Evolutionary conservation across 352 stramenopile genomes (phyloP).

Genomic region (Phytophthora pisi): DNA sequence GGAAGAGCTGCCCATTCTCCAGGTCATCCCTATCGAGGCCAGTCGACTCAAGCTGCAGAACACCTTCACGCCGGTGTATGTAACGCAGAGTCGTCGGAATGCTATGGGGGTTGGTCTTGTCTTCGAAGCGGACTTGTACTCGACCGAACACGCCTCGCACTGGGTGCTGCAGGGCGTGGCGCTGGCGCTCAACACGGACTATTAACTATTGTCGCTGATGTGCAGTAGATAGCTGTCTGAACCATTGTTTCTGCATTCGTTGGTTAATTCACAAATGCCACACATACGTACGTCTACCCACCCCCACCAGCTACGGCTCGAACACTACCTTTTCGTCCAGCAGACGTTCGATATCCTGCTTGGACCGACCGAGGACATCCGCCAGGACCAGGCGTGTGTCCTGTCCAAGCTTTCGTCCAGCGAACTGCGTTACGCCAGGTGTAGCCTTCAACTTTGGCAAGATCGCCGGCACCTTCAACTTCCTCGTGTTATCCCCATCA

Average conservation of each 20-base stretch:
- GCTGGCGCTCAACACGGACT: slow-evolving; percentile 93
- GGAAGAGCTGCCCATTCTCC: slow-evolving; percentile 92
- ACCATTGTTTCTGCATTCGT: not conserved
- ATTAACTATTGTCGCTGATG: slow-evolving; percentile 34
- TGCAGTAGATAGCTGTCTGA: too few relatives aligned
- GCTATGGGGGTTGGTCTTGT: slow-evolving; percentile 96
- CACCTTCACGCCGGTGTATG: slow-evolving; percentile 96
- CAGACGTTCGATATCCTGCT: slow-evolving; percentile 60
- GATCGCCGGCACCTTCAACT: slow-evolving; percentile 77
- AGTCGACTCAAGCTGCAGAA: slow-evolving; percentile 95
- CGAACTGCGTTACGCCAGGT: slow-evolving; percentile 65
- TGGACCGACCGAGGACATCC: slow-evolving; percentile 57
- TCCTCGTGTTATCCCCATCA: slow-evolving; percentile 30
- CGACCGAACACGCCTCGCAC: slow-evolving; percentile 90
- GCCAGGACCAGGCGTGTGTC: slow-evolving; percentile 71
- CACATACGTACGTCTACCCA: not conserved
- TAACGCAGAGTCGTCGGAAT: slow-evolving; percentile 92
- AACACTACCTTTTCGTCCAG: slow-evolving; percentile 70
- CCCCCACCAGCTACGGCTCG: slow-evolving; percentile 39
- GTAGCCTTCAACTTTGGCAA: slow-evolving; percentile 72
- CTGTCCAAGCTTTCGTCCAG: slow-evolving; percentile 68
- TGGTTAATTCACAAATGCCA: not conserved
- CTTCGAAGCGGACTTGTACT: slow-evolving; percentile 93
- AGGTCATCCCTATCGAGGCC: slow-evolving; percentile 95
- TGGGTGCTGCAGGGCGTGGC: slow-evolving; percentile 96